These are phyloP conservation scores for Fusarium marasasianum DNA, from an alignment of 2,329 filamentous ascomycete species.

Conservation along the genomic window DNA sequence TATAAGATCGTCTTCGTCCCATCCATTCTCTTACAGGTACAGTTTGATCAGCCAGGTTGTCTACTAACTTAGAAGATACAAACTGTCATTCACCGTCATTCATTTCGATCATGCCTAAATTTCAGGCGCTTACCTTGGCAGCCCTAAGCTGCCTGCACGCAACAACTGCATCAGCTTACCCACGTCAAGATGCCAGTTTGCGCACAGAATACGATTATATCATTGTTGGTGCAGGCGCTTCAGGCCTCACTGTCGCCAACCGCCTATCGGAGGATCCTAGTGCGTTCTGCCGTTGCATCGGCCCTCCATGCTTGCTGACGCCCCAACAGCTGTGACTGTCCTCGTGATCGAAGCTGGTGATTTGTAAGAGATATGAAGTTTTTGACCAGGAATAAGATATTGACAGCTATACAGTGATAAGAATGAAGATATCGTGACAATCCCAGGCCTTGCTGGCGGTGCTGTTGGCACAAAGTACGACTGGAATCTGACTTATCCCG, in stretches of 20 bases:
- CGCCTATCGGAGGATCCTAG: slow-evolving; percentile 30
- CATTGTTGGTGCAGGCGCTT: slow-evolving; percentile 32
- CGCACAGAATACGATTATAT: slow-evolving; percentile 34
- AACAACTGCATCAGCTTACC: neutral
- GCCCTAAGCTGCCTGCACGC: slow-evolving; percentile 1
- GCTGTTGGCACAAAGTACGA: slow-evolving; percentile 39
- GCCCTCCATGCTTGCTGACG: neutral
- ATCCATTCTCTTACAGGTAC: neutral
- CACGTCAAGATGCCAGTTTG: neutral
- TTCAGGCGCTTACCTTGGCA: neutral
- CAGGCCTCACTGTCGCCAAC: slow-evolving; percentile 37
- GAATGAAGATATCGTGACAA: slow-evolving; percentile 31
- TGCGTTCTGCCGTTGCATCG: neutral
- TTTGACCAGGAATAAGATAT: rapidly evolving
- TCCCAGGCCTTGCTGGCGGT: slow-evolving; percentile 35
- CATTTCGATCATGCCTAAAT: neutral
- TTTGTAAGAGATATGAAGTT: slow-evolving; percentile 11
- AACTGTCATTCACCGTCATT: neutral
- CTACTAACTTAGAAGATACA: neutral
- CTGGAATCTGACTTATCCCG: slow-evolving; percentile 32
- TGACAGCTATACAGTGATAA: slow-evolving; percentile 6
- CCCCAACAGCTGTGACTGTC: slow-evolving; percentile 22
- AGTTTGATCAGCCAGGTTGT: neutral
- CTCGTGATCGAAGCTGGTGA: slow-evolving; percentile 37
- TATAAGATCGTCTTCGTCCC: slow-evolving; percentile 1